These are phyloP conservation scores for Iris macrosiphon DNA, from an alignment of 106 monocot species.

Conservation along the genomic window DNA sequence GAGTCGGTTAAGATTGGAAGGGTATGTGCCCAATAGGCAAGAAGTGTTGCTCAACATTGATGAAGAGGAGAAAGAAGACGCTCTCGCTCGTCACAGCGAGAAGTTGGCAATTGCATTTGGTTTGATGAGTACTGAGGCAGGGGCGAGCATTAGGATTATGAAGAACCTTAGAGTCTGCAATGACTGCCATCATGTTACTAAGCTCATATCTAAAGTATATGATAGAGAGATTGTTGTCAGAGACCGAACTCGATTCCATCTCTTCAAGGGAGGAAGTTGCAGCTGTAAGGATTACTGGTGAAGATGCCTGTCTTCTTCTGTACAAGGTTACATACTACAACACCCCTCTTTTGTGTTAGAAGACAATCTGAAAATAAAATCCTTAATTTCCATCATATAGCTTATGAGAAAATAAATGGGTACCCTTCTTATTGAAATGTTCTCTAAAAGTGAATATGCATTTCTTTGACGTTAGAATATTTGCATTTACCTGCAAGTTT, in stretches of 20 bases:
- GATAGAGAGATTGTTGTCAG: conserved; percentile 41
- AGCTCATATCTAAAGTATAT: conserved; percentile 59
- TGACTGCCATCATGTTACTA: conserved; percentile 53
- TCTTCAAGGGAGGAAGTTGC: conserved; percentile 50
- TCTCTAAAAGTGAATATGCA: too few relatives aligned
- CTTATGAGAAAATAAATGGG: too few relatives aligned
- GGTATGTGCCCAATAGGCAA: conserved; percentile 41
- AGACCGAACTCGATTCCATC: conserved; percentile 56
- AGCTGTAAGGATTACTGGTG: conserved; percentile 76
- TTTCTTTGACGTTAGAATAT: too few relatives aligned
- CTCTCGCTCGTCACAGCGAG: conserved; percentile 49
- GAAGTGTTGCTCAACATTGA: conserved; percentile 53
- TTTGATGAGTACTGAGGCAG: conserved; percentile 25
- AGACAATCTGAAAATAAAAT: too few relatives aligned
- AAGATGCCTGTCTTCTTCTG: background rate
- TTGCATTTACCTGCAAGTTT: too few relatives aligned
- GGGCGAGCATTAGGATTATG: conserved; percentile 29
- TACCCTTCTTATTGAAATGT: too few relatives aligned
- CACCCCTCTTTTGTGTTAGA: too few relatives aligned
- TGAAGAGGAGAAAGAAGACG: conserved; percentile 58
- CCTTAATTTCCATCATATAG: too few relatives aligned
- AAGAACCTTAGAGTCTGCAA: conserved; percentile 67
- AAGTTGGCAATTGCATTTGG: conserved; percentile 54
- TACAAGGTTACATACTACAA: too few relatives aligned
- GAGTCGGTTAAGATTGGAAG: conserved; percentile 38